Base-by-base conservation (phyloP, 805 yeast species). In the Wickerhamomyces strasburgensis region DNA sequence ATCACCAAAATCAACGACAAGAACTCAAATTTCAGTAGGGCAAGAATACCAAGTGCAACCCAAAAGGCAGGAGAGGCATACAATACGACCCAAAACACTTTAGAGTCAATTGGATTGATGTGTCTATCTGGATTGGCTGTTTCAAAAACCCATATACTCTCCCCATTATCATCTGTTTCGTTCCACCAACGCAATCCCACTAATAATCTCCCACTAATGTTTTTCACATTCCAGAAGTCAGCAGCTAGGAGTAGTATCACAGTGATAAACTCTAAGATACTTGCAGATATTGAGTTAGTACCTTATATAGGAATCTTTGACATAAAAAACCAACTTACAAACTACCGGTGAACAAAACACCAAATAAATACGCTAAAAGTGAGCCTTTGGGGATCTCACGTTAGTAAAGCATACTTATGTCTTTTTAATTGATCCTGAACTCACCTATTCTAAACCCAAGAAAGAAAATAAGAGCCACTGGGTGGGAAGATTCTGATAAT, bases 131-230 rank as follows among this genome's bases (percentile, higher is more conserved):
- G 83, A 52, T 84, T 85, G 4, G 93, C 89, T 3, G 87, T 78
- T 57, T 86, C 95, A 53, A 86, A 86, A 15, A 87, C 95, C 95
- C 95, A 86, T 39, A 53, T 52, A 24, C 72, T 59, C 6, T 64
- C 69, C 14, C 73, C 67, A 7, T 71, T 58, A 14, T 64, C 67
- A 19, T 72, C 67, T 0, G 88, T 70, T 56, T 90, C 97, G 57
- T 90, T 93, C 96, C 98, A 90, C 98, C 98, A 90, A 46, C 94
- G 72, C 46, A 93, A 68, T 0, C 97, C 98, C 5, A 93, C 97
- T 38, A 90, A 61, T 39, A 86, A 71, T 40, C 98, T 67, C 1
- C 98, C 98, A 15, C 95, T 70, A 18, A 90, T 84, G 60, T 90
- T 90, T 56, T 90, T 93, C 17, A 86, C 78, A 54, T 85, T 83